A percentile compares a stretch with the other conserved stretches of the same genome.
Evolutionary conservation across 1,284 basidiomycete species (phyloP).

Genomic region (Rhodotorula sp.): DNA sequence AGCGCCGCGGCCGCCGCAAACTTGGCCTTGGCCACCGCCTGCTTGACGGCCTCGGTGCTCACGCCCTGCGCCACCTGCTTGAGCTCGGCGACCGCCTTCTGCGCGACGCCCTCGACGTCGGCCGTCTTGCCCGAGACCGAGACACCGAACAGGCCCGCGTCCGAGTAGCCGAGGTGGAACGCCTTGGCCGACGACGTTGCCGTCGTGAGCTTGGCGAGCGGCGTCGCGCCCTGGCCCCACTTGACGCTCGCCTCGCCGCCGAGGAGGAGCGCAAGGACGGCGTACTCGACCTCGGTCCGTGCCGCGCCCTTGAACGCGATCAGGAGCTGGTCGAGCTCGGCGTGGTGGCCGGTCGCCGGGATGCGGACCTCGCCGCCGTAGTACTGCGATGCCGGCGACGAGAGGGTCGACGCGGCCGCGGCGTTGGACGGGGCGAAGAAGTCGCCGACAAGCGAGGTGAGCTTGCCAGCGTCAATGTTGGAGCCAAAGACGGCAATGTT

Average conservation of each 20-base stretch:
- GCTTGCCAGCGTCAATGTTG: conserved; percentile 71
- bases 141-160: conserved; percentile 80
- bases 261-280: conserved; percentile 74
- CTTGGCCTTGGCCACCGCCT: conserved; percentile 81
- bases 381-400: conserved; percentile 63
- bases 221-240: conserved; percentile 74
- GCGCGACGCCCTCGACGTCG: conserved; percentile 64
- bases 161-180: conserved; percentile 82
- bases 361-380: conserved; percentile 82
- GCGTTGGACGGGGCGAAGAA: conserved; percentile 59
- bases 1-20: conserved; percentile 70
- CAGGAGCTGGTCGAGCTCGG: conserved; percentile 48
- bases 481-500: conserved; percentile 84
- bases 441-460: conserved; percentile 70
- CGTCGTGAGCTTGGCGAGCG: conserved; percentile 59
- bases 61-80: conserved; percentile 61
- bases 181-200: conserved; percentile 61
- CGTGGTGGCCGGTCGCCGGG: conserved; percentile 65
- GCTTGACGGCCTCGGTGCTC: conserved; percentile 71
- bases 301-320: conserved; percentile 54
- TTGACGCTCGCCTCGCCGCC: conserved; percentile 71
- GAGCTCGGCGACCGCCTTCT: conserved; percentile 66
- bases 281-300: conserved; percentile 65
- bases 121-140: conserved; percentile 62
- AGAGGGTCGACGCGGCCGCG: conserved; percentile 50